Percentiles rank a stretch among this genome's conserved stretches.
These are phyloP conservation scores for Gigaspora rosea DNA, from an alignment of 192 early-diverging fungal genomes.

Conservation along the genomic window DNA sequence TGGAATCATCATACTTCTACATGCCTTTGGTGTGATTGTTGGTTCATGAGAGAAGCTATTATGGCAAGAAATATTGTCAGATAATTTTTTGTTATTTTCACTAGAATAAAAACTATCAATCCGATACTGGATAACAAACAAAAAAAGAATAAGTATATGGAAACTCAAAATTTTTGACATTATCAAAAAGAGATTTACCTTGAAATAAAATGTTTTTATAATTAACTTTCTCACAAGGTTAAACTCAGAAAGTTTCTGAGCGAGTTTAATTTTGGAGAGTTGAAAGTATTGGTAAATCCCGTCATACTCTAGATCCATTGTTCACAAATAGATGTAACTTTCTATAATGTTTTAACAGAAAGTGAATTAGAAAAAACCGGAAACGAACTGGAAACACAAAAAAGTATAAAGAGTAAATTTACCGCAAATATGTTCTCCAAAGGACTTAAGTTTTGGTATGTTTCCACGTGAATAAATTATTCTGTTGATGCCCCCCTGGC, in stretches of 20 bases:
- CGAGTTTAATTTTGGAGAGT: neutral
- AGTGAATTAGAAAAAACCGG: neutral
- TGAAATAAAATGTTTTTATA: neutral
- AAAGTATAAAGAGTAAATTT: constrained; percentile 1
- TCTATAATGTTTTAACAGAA: neutral
- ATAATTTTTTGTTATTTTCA: too few relatives aligned
- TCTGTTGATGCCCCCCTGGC: neutral
- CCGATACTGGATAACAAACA: neutral
- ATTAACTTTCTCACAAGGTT: constrained; percentile 1
- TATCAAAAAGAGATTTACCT: neutral
- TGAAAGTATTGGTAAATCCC: neutral
- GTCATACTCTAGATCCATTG: constrained; percentile 1
- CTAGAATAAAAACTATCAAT: neutral
- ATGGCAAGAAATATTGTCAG: too few relatives aligned
- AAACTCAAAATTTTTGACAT: neutral
- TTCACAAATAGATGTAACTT: neutral
- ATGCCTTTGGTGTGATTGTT: too few relatives aligned
- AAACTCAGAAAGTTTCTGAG: constrained; percentile 1
- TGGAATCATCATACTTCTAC: too few relatives aligned
- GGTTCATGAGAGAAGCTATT: too few relatives aligned
- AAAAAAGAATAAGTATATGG: neutral
- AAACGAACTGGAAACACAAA: neutral
- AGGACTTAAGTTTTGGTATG: neutral
- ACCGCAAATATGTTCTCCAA: constrained; percentile 9
- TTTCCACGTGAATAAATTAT: constrained; percentile 9